A percentile compares a stretch with the other conserved stretches of the same genome.
Evolutionary conservation across 345 rosid species (phyloP).

Genomic region (Salix dunnii): DNA sequence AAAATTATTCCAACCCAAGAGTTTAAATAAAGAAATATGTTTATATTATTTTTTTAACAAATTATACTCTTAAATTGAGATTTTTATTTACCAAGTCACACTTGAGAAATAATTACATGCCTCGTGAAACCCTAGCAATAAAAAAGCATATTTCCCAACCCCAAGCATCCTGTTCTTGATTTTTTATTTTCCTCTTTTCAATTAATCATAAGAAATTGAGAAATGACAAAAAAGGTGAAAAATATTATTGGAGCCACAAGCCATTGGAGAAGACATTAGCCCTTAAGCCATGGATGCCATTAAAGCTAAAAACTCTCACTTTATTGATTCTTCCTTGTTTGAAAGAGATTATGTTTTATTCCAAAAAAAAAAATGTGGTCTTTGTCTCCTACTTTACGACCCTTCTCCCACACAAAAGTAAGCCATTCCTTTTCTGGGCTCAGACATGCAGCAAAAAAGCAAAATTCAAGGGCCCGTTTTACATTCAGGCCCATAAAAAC

Average conservation of each 20-base stretch:
- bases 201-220: too few species aligned
- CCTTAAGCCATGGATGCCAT: not conserved
- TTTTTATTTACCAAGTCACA: too few species aligned
- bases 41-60: too few species aligned
- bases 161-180: too few species aligned
- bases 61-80: too few species aligned
- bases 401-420: not conserved
- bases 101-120: too few species aligned
- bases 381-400: not conserved
- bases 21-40: rapidly evolving
- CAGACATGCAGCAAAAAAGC: too few species aligned
- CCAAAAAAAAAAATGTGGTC: not conserved
- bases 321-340: conserved; percentile 8
- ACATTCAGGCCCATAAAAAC: not conserved
- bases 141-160: too few species aligned
- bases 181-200: too few species aligned
- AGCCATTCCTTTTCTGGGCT: not conserved
- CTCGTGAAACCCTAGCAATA: too few species aligned
- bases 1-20: too few species aligned
- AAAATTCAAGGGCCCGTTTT: not conserved
- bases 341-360: conserved; percentile 15
- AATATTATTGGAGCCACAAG: not conserved
- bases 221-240: not conserved
- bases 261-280: not conserved
- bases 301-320: not conserved